Evolutionary conservation across 2,329 filamentous ascomycete genomes (phyloP).

Genomic region (Clonostachys sp.): DNA sequence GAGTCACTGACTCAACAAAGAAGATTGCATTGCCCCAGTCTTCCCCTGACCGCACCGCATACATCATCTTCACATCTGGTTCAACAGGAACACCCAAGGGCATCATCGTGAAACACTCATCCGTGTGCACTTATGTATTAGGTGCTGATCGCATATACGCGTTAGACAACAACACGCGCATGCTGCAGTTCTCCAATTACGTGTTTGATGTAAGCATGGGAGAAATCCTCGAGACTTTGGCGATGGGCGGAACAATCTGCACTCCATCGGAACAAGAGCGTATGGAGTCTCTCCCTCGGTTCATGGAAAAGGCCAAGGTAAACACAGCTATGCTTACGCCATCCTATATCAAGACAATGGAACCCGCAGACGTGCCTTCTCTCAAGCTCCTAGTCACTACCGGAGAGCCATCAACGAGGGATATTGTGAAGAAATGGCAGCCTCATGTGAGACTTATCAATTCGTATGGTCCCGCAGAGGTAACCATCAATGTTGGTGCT

Average conservation of each 20-base stretch:
- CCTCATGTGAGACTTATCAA: slow-evolving; percentile 11
- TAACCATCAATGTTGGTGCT: slow-evolving; percentile 1
- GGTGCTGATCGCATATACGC: slow-evolving; percentile 21
- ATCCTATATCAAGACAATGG: slow-evolving; percentile 1
- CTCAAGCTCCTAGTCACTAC: slow-evolving; percentile 37
- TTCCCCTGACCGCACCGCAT: not conserved
- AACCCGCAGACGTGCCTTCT: slow-evolving; percentile 31
- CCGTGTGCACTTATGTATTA: slow-evolving; percentile 1
- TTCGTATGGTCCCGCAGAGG: slow-evolving; percentile 4
- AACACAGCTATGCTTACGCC: slow-evolving; percentile 2
- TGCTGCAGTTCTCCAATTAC: slow-evolving; percentile 45
- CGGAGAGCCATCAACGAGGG: slow-evolving; percentile 39
- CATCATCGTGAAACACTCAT: slow-evolving; percentile 9
- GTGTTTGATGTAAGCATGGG: slow-evolving; percentile 42
- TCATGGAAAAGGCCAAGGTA: slow-evolving; percentile 3
- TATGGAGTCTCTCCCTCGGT: slow-evolving; percentile 1
- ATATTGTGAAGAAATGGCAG: slow-evolving; percentile 22
- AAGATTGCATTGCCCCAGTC: not conserved
- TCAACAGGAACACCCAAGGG: slow-evolving; percentile 15
- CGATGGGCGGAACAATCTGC: slow-evolving; percentile 12
- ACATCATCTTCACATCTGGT: slow-evolving; percentile 15
- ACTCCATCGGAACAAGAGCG: slow-evolving; percentile 10
- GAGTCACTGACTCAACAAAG: not conserved
- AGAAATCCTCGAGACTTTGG: slow-evolving; percentile 12
- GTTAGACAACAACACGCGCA: slow-evolving; percentile 33